Base-by-base conservation (phyloP, 176 grass and related monocot species). In the Aegilops longissima region DNA sequence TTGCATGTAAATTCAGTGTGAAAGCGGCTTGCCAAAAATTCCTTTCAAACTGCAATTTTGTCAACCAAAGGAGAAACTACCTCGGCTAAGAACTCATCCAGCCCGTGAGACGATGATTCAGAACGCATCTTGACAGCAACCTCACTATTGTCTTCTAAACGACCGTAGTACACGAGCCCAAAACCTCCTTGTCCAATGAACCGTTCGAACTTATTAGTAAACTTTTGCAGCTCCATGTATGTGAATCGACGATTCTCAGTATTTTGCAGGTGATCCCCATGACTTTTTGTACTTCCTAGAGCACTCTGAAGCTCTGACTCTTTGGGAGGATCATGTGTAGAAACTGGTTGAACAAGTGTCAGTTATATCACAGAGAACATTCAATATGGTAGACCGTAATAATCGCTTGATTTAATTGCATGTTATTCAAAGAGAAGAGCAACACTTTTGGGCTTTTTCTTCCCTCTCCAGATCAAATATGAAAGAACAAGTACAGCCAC, bases 51-150 rank as follows among this genome's bases (percentile, higher is more conserved):
- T 77, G 3, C 0, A 56, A 31, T 21, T 77, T 58, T 56, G 10
- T 21, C 47, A 34, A 56, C 17, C 8, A 16, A 58, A 4, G 30
- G 70, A 7, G 17, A 8, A 40, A 87, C 0, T 77, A 91, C 89
- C 90, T 92, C 90, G 6, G 86, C 71, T 16, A 92, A 49, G 44
- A 92, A 86, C 18, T 86, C 64, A 29, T 79, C 63, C 5, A 81
- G 59, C 4, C 82, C 86, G 17, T 49, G 72, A 1, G 58, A 73
- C 2, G 86, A 82, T 79, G 77, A 66, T 54, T 86, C 54, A 18
- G 86, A 86, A 0, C 59, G 86, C 66, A 73, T 79, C 83, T 92
- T 92, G 13, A 92, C 79, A 89, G 86, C 86, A 69, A 89, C 83
- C 23, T 89, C 79, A 8, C 72, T 80, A 6, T 0, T 3, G 1